Evolutionary conservation across 768 basidiomycete genomes (phyloP), one percentile per base, ranked within the genome.

Genomic region (Termitomyces heimii): DNA sequence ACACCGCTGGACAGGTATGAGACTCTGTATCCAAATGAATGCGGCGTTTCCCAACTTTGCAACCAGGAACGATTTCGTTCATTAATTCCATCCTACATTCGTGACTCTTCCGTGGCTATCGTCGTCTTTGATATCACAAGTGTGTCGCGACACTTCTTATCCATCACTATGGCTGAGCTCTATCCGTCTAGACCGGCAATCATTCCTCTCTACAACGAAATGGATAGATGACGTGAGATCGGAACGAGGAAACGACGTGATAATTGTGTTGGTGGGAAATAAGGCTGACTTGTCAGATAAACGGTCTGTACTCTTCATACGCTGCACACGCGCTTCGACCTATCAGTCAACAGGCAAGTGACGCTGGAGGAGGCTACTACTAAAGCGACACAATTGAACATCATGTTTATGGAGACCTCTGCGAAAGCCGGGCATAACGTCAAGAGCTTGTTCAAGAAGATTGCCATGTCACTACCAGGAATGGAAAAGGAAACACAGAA

Each of bases 171-270:
- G 39, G 40, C 28, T 37, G 57, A 42, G 49, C 49, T 48, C 51
- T 47, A 54, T 44, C 31, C 18, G 45, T 60, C 45, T 60, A 98
- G 96, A 94, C 73, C 91, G 96, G 46, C 89, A 91, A 64, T 98
- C 96, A n/a, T 99, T 98, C 82, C 73, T 96, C 61, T 98, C 97
- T 55, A 99, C 97, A 18, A 83, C 92, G 20, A 99, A 98, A 73
- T 99, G 97, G 97, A 94, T 99, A 76, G 97, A 99, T 71, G 97
- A 99, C 64, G 97, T 99, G 29, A 84, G 95, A 57, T 95, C 94
- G 59, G 97, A 99, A 71, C 80, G 97, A 66, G 97, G 97, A 59
- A 92, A 86, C 73, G 97, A 99, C 66, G 97, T 99, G 37, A 97
- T 98, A 65, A 97, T 99, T 63, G 96, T 98, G 16, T 76, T 99